Conservation (phyloP, 2,329 filamentous ascomycete genomes). For the Berkeleyomyces basicola region DNA sequence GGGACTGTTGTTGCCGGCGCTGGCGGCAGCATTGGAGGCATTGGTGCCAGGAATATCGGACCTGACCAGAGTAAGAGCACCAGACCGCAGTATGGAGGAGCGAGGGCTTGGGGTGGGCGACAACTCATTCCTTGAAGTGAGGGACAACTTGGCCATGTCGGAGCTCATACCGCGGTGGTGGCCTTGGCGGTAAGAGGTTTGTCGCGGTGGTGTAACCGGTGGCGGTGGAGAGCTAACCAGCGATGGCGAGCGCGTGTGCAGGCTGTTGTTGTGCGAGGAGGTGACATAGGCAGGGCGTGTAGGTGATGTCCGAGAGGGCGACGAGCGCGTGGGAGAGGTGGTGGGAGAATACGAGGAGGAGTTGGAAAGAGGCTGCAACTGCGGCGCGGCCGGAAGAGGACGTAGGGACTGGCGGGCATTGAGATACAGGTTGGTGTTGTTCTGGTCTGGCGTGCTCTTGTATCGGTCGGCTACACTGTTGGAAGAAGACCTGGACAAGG, state of each 20-base stretch:
- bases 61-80: slow-evolving; percentile 11
- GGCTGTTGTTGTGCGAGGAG: not conserved
- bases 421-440: slow-evolving; percentile 50
- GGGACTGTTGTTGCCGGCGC: slow-evolving; percentile 16
- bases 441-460: slow-evolving; percentile 19
- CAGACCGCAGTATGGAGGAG: slow-evolving; percentile 43
- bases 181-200: slow-evolving; percentile 5
- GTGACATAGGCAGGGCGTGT: slow-evolving; percentile 7
- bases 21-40: slow-evolving; percentile 19
- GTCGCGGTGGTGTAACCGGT: slow-evolving; percentile 8
- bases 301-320: slow-evolving; percentile 10
- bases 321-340: slow-evolving; percentile 10
- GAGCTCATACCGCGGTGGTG: slow-evolving; percentile 48
- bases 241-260: slow-evolving; percentile 2
- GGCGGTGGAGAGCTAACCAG: slow-evolving; percentile 1
- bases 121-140: slow-evolving; percentile 28
- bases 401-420: slow-evolving; percentile 62
- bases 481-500: slow-evolving; percentile 24
- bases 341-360: not conserved
- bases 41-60: slow-evolving; percentile 13
- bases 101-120: slow-evolving; percentile 23
- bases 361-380: slow-evolving; percentile 15
- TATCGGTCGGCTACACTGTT: slow-evolving; percentile 7
- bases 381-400: slow-evolving; percentile 52
- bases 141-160: slow-evolving; percentile 40